Base-by-base conservation (phyloP, 2,329 filamentous ascomycete genomes). In the Aspergillus hiratsukae region DNA sequence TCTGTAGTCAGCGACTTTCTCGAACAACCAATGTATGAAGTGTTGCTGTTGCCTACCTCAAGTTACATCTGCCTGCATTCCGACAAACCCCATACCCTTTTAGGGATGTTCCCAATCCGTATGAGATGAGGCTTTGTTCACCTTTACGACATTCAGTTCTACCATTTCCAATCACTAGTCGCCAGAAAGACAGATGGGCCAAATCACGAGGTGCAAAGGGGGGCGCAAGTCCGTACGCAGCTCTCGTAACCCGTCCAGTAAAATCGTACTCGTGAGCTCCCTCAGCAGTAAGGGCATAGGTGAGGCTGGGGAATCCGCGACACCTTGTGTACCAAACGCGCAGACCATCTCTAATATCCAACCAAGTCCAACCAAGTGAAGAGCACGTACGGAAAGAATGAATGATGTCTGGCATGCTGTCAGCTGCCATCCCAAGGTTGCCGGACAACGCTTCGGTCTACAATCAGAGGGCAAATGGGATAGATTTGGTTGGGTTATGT, bases 221-320 rank as follows among this genome's bases (percentile, higher is more conserved):
- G 21, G 14, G 43, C 21, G 43, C 43, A 46, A 17, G 9, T 14
- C 43, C 11, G 29, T 53, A 54, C 52, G 37, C 54, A 50, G 41
- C 27, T 52, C 48, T 52, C 41, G 56, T 57, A 45, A 48, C 45
- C 57, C 48, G 6, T n/a, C 17, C 54, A 49, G 25, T 49, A 49
- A 49, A 45, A 21, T 35, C 31, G 31, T 17, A 4, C 31, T 37
- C 31, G 23, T 46, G 43, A 25, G 43, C 10, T 46, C 21, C 3
- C 19, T 14, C 43, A 46, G 43, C 43, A 21, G 41, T 25, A 46
- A 46, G 43, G 43, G 43, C 43, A 46, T 27, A 23, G 43, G 21
- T 5, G 43, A 46, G 43, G 43, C 43, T 46, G 43, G 43, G 43
- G 41, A 23, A 27, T 27, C 43, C 23, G 43, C 43, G 23, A 27